Evolutionary conservation across 768 basidiomycete genomes (phyloP).

Genomic region (Mycena chlorophos): DNA sequence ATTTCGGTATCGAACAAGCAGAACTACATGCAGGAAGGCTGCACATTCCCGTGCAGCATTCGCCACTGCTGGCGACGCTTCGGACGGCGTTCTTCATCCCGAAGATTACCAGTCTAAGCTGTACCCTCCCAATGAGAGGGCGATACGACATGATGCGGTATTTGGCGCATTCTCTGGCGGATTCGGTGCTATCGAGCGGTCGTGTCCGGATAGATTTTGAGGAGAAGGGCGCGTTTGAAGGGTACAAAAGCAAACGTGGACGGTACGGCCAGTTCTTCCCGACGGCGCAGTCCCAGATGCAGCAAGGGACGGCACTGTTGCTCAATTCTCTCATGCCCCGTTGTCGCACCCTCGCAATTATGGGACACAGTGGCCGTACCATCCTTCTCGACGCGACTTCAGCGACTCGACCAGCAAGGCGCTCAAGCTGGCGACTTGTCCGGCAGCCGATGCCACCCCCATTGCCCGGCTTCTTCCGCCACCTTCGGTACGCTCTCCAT

Average conservation of each 20-base stretch:
- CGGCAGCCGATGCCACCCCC: background rate
- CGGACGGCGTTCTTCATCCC: conserved; percentile 14
- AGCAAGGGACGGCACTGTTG: background rate
- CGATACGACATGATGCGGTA: background rate
- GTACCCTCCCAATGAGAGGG: background rate
- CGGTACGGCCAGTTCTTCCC: background rate
- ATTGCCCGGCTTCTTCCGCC: background rate
- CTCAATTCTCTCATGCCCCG: conserved; percentile 2
- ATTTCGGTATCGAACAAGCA: background rate
- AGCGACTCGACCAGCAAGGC: background rate
- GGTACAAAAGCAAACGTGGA: too few species aligned
- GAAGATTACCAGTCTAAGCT: background rate
- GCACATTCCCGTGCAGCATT: background rate
- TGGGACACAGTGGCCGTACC: background rate
- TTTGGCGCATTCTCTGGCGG: background rate
- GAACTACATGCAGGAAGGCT: background rate
- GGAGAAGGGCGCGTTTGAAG: background rate
- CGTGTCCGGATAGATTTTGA: conserved; percentile 1
- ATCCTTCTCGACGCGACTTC: background rate
- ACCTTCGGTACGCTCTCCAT: background rate
- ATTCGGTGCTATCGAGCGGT: background rate
- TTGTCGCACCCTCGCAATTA: background rate
- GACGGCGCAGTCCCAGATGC: background rate
- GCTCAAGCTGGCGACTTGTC: conserved; percentile 2
- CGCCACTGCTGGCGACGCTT: background rate